Evolutionary conservation across 345 rosid species (phyloP), one percentile per base, ranked within the genome.

Genomic region (Ricinus communis): DNA sequence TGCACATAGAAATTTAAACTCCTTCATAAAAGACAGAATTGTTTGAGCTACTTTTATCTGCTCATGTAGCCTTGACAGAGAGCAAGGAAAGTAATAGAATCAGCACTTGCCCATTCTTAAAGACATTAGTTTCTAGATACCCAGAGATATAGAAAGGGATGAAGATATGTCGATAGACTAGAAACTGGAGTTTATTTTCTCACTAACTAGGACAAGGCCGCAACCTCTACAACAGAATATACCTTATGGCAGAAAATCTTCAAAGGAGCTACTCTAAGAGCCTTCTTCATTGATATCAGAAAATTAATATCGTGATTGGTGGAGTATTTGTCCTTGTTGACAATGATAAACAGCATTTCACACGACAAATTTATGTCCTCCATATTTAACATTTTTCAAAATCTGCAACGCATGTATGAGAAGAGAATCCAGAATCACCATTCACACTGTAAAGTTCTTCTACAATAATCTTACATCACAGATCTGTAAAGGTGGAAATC

Each of bases 211-310:
- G 46, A 56, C 18, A 41, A 5, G 41, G 50, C 60, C 36, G 36
- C 61, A 53, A 53, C 61, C 41, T 38, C 41, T 43, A 55, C 53
- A 68, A 25, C 24, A 68, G 13, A 19, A 50, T 25, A 28, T 66
- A 55, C 62, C 53, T 55, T 55, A 19, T 9, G 4, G 71, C 24
- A 68, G 50, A 25, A 68, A 68, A 38, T 55, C 49, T 50, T 53
- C 33, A 2, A 3, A 38, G 13, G 45, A 31, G 30, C 46, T 38
- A 40, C 28, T 52, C 36, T 54, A 33, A 40, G 5, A 21, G 38
- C 45, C 58, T 54, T 16, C 22, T 54, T 25, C 24, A 53, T 25
- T 68, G 36, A 56, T 41, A 52, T 53, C 70, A 13, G 31, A 53
- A 50, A 52, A n/a, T 53, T 2, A 13, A 52, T 45, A 19, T 36